A percentile compares a stretch with the other conserved stretches of the same genome.
Evolutionary conservation across 306 rosid genomes (phyloP).

Genomic region (Trichosanthes cucumerina): DNA sequence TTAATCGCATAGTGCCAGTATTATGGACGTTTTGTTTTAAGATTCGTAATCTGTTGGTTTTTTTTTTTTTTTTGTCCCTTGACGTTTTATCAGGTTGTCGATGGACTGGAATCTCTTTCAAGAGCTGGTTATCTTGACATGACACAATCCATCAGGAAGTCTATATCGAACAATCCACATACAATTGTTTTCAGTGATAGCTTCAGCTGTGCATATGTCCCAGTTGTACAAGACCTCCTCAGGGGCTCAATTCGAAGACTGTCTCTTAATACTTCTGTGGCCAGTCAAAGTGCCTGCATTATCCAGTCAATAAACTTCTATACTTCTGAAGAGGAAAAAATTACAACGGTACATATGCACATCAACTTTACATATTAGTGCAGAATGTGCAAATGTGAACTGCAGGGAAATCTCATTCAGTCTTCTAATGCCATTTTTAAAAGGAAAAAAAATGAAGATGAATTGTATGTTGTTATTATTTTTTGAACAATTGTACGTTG

Average conservation of each 20-base stretch:
- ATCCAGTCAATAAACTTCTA: conserved; percentile 41
- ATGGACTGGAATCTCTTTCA: conserved; percentile 47
- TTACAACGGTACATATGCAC: conserved; percentile 31
- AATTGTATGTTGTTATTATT: background rate
- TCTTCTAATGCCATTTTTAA: background rate
- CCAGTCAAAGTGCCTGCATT: conserved; percentile 66
- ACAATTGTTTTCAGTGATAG: conserved; percentile 61
- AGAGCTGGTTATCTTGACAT: conserved; percentile 35
- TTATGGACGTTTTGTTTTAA: conserved; percentile 1
- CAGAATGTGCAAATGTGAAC: background rate
- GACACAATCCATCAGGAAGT: conserved; percentile 39
- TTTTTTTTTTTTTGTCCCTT: conserved; percentile 7
- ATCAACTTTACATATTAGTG: background rate
- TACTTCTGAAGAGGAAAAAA: conserved; percentile 31
- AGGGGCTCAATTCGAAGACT: conserved; percentile 46
- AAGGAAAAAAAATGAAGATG: background rate
- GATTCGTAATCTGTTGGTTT: conserved; percentile 11
- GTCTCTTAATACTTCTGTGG: conserved; percentile 35
- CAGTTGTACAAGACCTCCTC: conserved; percentile 43
- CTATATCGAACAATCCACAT: conserved; percentile 34
- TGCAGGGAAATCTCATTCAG: background rate
- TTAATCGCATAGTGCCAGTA: background rate
- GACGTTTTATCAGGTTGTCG: conserved; percentile 49
- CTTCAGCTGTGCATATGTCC: conserved; percentile 25
- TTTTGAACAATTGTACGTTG: background rate